A percentile compares a stretch with the other conserved stretches of the same genome.
phyloP scores from a whole-genome alignment of 768 basidiomycete genomes.

The Phylloporus rhodoxanthus region DNA sequence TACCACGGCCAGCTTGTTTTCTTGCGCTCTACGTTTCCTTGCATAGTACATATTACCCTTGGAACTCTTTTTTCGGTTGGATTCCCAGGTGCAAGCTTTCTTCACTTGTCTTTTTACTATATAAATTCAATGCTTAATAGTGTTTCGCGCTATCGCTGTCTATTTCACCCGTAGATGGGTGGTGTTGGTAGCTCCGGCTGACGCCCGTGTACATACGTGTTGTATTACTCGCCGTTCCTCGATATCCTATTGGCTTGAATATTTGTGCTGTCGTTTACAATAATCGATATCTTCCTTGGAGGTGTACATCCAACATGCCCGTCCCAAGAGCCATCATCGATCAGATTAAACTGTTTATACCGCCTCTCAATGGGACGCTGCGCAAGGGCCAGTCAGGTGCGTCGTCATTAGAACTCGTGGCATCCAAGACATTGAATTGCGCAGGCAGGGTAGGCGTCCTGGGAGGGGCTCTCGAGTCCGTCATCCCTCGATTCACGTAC shows the following conservation, averaged over 20 bases:
- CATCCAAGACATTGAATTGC: not conserved
- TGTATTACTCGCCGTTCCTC: constrained; percentile 18
- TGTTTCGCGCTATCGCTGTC: constrained; percentile 10
- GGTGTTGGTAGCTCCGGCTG: constrained; percentile 9
- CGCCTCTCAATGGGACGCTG: constrained; percentile 79
- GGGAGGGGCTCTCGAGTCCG: constrained; percentile 90
- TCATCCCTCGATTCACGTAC: not conserved
- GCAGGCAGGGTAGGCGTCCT: constrained; percentile 87
- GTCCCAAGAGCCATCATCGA: constrained; percentile 56
- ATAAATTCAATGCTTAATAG: constrained; percentile 24
- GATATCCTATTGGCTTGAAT: constrained; percentile 18
- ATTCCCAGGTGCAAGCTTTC: constrained; percentile 6
- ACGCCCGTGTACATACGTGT: constrained; percentile 22
- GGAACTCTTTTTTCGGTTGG: constrained; percentile 19
- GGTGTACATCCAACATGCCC: constrained; percentile 41
- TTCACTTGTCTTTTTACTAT: constrained; percentile 15
- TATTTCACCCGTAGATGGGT: constrained; percentile 1
- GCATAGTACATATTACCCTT: constrained; percentile 24
- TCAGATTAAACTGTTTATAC: constrained; percentile 78
- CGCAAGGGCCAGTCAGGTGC: constrained; percentile 94
- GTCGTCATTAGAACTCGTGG: constrained; percentile 14
- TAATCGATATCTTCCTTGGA: not conserved
- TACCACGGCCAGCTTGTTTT: not conserved
- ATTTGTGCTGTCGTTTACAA: not conserved
- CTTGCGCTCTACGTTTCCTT: constrained; percentile 2